These are phyloP conservation scores for Rubia tinctorum DNA, from an alignment of 305 asterid genomes.

Conservation along the genomic window DNA sequence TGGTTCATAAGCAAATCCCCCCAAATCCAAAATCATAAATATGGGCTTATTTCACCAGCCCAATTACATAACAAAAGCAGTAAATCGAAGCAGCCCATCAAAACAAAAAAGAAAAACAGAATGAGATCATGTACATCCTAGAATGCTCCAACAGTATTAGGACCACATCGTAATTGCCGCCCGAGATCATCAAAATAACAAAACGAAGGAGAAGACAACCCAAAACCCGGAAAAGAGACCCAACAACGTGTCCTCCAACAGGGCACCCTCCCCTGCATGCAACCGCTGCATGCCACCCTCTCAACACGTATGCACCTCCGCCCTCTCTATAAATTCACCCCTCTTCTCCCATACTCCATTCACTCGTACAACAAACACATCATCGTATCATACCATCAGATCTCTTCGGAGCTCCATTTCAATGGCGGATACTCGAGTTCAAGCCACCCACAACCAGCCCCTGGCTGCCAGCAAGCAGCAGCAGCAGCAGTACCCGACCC, in stretches of 20 bases:
- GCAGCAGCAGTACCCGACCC: conserved; percentile 19
- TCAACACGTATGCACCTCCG: background rate
- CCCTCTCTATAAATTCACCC: background rate
- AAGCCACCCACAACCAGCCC: background rate
- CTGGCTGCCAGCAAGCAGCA: conserved; percentile 5
- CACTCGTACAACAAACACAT: background rate
- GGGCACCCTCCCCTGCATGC: background rate
- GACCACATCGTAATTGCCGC: background rate
- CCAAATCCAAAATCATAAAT: too few species aligned
- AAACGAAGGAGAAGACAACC: background rate
- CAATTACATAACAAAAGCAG: background rate
- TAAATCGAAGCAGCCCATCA: background rate
- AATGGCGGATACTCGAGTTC: conserved; percentile 18
- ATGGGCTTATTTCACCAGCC: too few species aligned
- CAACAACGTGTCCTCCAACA: background rate
- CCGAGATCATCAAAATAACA: background rate
- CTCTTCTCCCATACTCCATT: background rate
- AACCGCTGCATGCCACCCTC: background rate
- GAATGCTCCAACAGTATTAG: background rate
- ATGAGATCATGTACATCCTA: background rate
- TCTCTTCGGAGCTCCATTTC: background rate
- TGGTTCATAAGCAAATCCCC: too few species aligned
- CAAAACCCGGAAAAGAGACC: background rate
- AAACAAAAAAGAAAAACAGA: too few species aligned
- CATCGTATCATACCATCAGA: too few species aligned